Evolutionary conservation across 768 basidiomycete genomes (phyloP).

Genomic region (Epithele typhae): DNA sequence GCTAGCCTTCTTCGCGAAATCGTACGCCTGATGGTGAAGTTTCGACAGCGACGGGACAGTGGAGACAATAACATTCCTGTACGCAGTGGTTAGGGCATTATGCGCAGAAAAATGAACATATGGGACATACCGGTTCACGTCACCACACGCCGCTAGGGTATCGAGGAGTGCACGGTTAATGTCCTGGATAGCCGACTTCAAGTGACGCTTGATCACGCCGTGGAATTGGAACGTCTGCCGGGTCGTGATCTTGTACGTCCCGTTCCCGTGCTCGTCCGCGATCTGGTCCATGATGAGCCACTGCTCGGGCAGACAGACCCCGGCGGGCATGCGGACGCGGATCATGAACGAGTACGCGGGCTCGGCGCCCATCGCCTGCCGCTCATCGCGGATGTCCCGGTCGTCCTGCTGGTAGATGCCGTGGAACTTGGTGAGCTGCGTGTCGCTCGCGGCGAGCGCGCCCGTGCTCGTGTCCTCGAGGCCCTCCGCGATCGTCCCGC

Average conservation of each 20-base stretch:
- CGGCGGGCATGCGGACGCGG: slow-evolving; percentile 92
- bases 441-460: slow-evolving; percentile 86
- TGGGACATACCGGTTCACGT: slow-evolving; percentile 78
- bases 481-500: slow-evolving; percentile 94
- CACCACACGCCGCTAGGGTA: slow-evolving; percentile 96
- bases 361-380: slow-evolving; percentile 87
- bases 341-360: slow-evolving; percentile 99
- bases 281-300: slow-evolving; percentile 97
- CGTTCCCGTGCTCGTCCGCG: slow-evolving; percentile 89
- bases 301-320: slow-evolving; percentile 87
- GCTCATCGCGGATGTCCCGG: slow-evolving; percentile 96
- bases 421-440: slow-evolving; percentile 97
- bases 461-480: slow-evolving; percentile 83
- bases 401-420: slow-evolving; percentile 97
- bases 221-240: slow-evolving; percentile 99
- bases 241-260: slow-evolving; percentile 96
- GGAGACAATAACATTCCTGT: slow-evolving; percentile 85
- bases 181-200: slow-evolving; percentile 94
- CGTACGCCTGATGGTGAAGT: slow-evolving; percentile 77
- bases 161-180: slow-evolving; percentile 91
- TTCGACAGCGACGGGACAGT: slow-evolving; percentile 88
- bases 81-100: no score
- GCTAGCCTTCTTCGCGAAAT: slow-evolving; percentile 81
- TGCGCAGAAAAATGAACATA: no score
- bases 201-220: slow-evolving; percentile 94